These are phyloP conservation scores for Pestalotiopsis sp. DNA, from an alignment of 2,329 filamentous ascomycete genomes.

Conservation along the genomic window DNA sequence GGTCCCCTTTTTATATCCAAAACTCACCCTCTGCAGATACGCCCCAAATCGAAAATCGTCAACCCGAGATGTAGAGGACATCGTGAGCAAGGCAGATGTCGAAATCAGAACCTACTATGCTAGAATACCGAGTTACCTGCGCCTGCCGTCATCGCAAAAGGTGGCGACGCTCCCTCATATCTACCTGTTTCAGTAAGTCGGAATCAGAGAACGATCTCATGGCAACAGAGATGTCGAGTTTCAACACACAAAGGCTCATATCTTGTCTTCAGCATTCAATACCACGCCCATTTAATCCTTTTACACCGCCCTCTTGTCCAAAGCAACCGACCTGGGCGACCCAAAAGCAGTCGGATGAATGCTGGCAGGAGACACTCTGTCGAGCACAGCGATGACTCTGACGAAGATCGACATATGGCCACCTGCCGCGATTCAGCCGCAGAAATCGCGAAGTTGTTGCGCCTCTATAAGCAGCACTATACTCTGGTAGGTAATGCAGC, in stretches of 20 bases:
- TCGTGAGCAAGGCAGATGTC: neutral
- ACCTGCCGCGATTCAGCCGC: neutral
- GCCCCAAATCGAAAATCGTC: neutral
- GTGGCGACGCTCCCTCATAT: neutral
- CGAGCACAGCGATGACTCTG: neutral
- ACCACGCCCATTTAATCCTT: neutral
- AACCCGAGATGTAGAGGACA: neutral
- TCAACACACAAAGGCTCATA: neutral
- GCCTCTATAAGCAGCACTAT: neutral
- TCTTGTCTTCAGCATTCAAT: neutral
- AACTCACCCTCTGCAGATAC: neutral
- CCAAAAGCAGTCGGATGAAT: neutral
- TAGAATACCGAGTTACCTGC: neutral
- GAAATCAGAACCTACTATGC: neutral
- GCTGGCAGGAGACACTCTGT: neutral
- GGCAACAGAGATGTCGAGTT: neutral
- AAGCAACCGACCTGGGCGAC: neutral
- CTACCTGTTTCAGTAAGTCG: neutral
- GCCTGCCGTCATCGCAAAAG: neutral
- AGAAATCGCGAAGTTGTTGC: neutral
- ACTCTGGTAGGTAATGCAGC: neutral
- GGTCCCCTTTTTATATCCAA: neutral
- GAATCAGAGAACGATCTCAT: neutral
- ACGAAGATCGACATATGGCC: neutral
- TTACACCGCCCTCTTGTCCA: neutral